Conservation (phyloP, 257 asterid genomes). For the Fraxinus quadrangulata region DNA sequence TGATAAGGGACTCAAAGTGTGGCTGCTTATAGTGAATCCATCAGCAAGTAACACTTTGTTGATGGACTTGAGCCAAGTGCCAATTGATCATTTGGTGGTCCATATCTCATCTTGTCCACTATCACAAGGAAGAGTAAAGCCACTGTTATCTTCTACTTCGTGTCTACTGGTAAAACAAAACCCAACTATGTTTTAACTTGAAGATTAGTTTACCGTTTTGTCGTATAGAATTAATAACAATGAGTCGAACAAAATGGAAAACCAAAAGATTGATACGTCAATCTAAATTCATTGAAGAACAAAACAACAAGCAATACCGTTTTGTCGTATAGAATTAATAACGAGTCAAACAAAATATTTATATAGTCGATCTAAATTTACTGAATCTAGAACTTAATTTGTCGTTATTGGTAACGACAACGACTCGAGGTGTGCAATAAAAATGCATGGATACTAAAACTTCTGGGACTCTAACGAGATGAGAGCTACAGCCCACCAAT, state of each 20-base stretch:
- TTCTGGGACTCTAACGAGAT: no score
- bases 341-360: neutral
- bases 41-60: conserved; percentile 20
- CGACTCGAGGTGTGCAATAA: no score
- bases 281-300: neutral
- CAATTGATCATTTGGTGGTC: conserved; percentile 41
- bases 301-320: neutral
- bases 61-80: conserved; percentile 31
- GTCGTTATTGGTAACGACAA: no score
- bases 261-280: neutral
- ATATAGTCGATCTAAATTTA: neutral
- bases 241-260: neutral
- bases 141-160: neutral
- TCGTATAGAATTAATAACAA: neutral
- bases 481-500: neutral
- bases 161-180: neutral
- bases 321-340: neutral
- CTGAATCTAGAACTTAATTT: no score
- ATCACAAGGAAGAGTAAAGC: neutral
- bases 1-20: conserved; percentile 29
- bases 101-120: conserved; percentile 24
- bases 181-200: neutral
- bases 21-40: conserved; percentile 32
- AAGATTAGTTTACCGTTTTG: neutral
- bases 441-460: no score